Percentiles rank a stretch among this genome's conserved stretches.
These are phyloP conservation scores for Microcos paniculata DNA, from an alignment of 345 rosid genomes.

Conservation along the genomic window DNA sequence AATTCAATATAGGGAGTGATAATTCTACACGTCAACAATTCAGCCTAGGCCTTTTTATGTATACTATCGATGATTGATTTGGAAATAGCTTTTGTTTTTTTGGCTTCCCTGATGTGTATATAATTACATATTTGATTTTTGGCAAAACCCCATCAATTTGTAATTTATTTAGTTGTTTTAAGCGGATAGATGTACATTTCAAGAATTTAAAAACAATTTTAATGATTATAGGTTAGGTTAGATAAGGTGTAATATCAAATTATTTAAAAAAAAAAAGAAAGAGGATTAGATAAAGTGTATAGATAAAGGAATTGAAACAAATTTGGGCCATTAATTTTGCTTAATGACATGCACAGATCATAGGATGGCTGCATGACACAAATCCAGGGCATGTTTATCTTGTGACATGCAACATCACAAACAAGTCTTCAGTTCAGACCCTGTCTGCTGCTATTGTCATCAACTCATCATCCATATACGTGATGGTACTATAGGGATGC, in stretches of 20 bases:
- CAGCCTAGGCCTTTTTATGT: neutral
- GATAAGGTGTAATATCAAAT: too few relatives aligned
- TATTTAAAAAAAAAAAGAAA: neutral
- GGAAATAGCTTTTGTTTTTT: neutral
- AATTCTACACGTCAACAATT: neutral
- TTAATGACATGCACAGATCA: neutral
- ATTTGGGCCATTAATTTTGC: neutral
- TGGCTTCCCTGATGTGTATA: too few relatives aligned
- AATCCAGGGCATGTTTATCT: neutral
- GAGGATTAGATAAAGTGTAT: neutral
- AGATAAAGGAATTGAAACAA: neutral
- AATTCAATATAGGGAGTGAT: neutral
- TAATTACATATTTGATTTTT: too few relatives aligned
- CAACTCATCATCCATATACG: neutral
- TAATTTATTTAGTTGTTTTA: too few relatives aligned
- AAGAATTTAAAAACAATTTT: neutral
- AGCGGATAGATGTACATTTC: too few relatives aligned
- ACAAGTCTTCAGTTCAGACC: too few relatives aligned
- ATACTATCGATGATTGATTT: neutral
- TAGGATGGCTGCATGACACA: neutral
- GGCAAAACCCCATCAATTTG: too few relatives aligned
- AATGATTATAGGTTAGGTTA: neutral
- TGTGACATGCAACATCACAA: neutral
- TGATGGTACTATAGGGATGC: neutral
- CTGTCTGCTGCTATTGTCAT: neutral